phyloP scores from a whole-genome alignment of 257 asterid species.

The Solanum piurae region DNA sequence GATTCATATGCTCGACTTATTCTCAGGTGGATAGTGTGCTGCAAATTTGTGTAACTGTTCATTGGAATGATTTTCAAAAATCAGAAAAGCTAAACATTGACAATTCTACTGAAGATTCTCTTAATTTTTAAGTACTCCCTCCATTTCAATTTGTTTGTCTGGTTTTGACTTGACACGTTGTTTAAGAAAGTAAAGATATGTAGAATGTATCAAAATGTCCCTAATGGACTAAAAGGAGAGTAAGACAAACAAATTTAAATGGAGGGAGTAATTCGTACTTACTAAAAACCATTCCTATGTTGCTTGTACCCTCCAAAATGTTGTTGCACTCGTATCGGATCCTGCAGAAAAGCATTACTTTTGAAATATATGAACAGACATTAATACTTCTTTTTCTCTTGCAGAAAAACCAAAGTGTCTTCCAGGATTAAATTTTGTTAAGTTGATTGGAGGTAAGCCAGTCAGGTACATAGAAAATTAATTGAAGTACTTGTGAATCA shows the following conservation, averaged over 20 bases:
- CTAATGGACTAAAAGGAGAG: not conserved
- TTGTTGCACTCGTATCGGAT: not conserved
- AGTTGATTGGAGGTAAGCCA: constrained; percentile 59
- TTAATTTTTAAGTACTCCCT: not conserved
- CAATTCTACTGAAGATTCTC: not conserved
- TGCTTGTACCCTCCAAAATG: not conserved
- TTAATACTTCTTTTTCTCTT: not conserved
- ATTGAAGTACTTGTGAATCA: not conserved
- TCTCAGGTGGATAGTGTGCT: constrained; percentile 39
- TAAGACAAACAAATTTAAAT: not conserved
- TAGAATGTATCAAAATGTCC: not conserved
- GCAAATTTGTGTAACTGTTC: not conserved
- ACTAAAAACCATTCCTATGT: not conserved
- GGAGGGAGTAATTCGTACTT: not conserved
- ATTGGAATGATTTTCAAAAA: not conserved
- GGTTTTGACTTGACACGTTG: not conserved
- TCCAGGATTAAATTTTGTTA: constrained; percentile 63
- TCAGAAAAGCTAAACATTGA: not conserved
- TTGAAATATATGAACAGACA: not conserved
- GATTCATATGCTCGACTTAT: constrained; percentile 82
- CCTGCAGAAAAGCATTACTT: not conserved
- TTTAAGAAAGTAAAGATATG: not conserved
- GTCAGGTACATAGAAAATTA: not conserved
- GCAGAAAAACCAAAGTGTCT: constrained; percentile 79
- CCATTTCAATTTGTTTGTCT: not conserved